Evolutionary conservation across 139 green algal species (phyloP), one percentile per base, ranked within the genome.

Genomic region (Coelastrella sp.): DNA sequence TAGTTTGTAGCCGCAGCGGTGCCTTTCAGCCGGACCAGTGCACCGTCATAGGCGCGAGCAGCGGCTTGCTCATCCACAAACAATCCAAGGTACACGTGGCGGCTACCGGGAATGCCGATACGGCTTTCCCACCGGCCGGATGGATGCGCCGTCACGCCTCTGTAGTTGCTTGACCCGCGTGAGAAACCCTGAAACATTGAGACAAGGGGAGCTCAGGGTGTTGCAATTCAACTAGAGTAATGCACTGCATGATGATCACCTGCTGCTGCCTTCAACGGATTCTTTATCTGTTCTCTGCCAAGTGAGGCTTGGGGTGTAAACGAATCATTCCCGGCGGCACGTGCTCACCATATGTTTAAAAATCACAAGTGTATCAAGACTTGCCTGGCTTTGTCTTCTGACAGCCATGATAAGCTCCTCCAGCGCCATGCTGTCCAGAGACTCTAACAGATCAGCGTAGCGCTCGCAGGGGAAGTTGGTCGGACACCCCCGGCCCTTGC

Each of bases 331-430:
- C n/a, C n/a, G n/a, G 48, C 1, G 17, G 48, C 2, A 57, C 48
- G 17, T 57, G 48, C 17, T 57, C 13, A 15, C 2, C 13, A 57
- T 15, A 2, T 57, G 48, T 57, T 11, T 15, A 57, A 0, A 57
- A 57, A 57, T 57, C 1, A 23, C 13, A 53, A 21, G 8, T 21
- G 8, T 21, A 53, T 4, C 48, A 57, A 57, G 48, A 15, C 48
- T 4, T 7, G 90, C 90, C 88, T 93, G 90, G 86, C 86, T 91
- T 82, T 93, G 94, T 11, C 96, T 69, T 23, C 96, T 87, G 34
- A 98, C 94, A 4, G 94, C 93, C 95, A 98, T 98, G 73, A 98
- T 94, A 38, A 99, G 90, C 86, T 98, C 96, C 66, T 98, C 93
- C 82, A 97, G 69, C 2, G 86, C 91, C 86, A 98, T 97, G 81